Base-by-base conservation (phyloP, 2,329 filamentous ascomycete species). In the Neofusicoccum kwambonambiense region DNA sequence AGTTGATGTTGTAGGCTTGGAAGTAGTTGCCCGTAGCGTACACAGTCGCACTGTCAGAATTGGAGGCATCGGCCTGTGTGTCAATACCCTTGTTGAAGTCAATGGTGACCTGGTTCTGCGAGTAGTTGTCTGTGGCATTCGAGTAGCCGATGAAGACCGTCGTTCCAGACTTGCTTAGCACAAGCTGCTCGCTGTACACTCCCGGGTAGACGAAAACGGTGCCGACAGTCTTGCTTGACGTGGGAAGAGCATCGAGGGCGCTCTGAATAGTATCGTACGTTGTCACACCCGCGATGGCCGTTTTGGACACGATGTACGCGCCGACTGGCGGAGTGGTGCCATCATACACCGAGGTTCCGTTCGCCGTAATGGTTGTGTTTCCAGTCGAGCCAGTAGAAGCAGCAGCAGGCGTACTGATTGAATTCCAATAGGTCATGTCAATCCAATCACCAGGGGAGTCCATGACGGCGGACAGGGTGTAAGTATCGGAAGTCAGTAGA, bases 141-240 rank as follows among this genome's bases (percentile, higher is more conserved):
- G 87, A 83, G 67, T 81, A 83, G 17, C 84, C 84, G 54, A 79
- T 79, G 64, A 87, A 77, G 49, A 67, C 82, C 82, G 34, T 77
- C 82, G 70, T 86, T 86, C 75, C 84, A 86, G 27, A 81, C 83
- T 75, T 85, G 82, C 45, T 81, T 71, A 88, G 78, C 67, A 81
- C 81, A 35, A 87, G 84, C 69, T 87, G 85, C 71, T 87, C 85
- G 0, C 71, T 73, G 77, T 88, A 88, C 42, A 81, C 84, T 3
- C 86, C 85, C 2, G 81, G 73, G 67, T 83, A 73, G 72, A 89
- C 83, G 75, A 88, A 89, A 74, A 89, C 86, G 69, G 80, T 83
- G 63, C 84, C 82, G 1, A 76, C 76, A 1, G 72, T 67, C 1
- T 80, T 78, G 4, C 81, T 78, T 0, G 78, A 77, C 0, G 80